Conservation (phyloP, 148 eudicot genomes). For the Drosera capensis region DNA sequence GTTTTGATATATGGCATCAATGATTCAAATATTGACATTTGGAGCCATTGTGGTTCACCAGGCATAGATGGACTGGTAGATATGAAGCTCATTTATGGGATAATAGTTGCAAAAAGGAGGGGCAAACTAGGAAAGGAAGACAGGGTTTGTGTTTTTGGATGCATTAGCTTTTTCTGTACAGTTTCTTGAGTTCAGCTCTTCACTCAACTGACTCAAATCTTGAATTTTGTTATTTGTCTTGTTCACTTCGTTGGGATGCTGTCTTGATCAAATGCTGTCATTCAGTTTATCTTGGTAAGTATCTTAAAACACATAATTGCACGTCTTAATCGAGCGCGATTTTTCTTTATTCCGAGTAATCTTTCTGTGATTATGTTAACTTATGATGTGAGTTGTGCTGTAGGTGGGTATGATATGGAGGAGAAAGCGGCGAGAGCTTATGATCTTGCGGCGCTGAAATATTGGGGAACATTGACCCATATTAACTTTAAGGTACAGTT, state of each 20-base stretch:
- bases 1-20: neutral
- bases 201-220: neutral
- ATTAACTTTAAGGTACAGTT: constrained; percentile 38
- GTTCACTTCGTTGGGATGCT: too few species aligned
- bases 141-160: constrained; percentile 6
- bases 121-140: constrained; percentile 12
- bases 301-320: too few species aligned
- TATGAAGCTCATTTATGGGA: constrained; percentile 15
- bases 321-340: neutral
- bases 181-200: neutral
- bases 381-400: neutral
- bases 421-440: constrained; percentile 55
- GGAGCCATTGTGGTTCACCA: neutral
- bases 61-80: constrained; percentile 14
- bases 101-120: constrained; percentile 13
- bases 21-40: neutral
- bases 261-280: too few species aligned
- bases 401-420: constrained; percentile 55
- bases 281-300: too few species aligned
- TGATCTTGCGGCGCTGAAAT: constrained; percentile 48
- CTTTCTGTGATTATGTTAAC: neutral
- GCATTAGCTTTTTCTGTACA: neutral
- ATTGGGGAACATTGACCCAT: constrained; percentile 49
- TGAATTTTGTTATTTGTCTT: neutral
- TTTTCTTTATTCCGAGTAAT: neutral